These are phyloP conservation scores for Hansenula lynferdii DNA, from an alignment of 1,139 yeast species.

Conservation along the genomic window DNA sequence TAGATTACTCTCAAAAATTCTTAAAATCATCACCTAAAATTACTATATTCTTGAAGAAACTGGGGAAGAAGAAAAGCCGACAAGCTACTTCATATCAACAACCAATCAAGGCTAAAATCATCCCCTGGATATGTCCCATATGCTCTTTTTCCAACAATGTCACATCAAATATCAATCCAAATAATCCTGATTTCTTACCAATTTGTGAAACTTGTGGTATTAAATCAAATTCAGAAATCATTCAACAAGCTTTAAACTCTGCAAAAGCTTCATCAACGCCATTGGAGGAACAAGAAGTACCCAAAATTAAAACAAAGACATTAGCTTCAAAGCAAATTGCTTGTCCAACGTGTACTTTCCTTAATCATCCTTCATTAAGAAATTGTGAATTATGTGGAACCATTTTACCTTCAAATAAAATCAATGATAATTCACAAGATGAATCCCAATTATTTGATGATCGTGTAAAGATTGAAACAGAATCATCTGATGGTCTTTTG, in stretches of 20 bases:
- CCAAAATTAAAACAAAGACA: background rate
- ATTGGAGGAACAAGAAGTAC: conserved; percentile 1
- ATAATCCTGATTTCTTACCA: conserved; percentile 37
- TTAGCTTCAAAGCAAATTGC: conserved; percentile 31
- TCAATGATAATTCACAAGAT: conserved; percentile 17
- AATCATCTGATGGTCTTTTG: conserved; percentile 26
- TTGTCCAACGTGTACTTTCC: conserved; percentile 82
- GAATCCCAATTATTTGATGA: conserved; percentile 21
- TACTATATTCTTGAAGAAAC: conserved; percentile 32
- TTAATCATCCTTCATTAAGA: conserved; percentile 73
- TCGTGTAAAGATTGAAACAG: conserved; percentile 25
- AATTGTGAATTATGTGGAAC: conserved; percentile 89
- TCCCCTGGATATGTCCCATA: conserved; percentile 78
- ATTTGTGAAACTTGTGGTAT: conserved; percentile 80
- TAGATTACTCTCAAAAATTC: conserved; percentile 57
- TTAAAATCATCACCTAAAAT: conserved; percentile 78
- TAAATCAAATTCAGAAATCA: conserved; percentile 33
- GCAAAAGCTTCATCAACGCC: background rate
- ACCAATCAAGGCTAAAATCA: conserved; percentile 8
- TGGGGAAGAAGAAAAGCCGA: conserved; percentile 8
- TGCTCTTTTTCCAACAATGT: conserved; percentile 67
- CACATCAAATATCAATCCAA: conserved; percentile 30
- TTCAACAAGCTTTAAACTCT: conserved; percentile 18
- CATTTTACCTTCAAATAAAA: conserved; percentile 35
- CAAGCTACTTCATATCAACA: conserved; percentile 5